Percentiles rank a stretch among this genome's conserved stretches.
These are phyloP conservation scores for Trichoderma sp. DNA, from an alignment of 2,329 filamentous ascomycete species.

Conservation along the genomic window DNA sequence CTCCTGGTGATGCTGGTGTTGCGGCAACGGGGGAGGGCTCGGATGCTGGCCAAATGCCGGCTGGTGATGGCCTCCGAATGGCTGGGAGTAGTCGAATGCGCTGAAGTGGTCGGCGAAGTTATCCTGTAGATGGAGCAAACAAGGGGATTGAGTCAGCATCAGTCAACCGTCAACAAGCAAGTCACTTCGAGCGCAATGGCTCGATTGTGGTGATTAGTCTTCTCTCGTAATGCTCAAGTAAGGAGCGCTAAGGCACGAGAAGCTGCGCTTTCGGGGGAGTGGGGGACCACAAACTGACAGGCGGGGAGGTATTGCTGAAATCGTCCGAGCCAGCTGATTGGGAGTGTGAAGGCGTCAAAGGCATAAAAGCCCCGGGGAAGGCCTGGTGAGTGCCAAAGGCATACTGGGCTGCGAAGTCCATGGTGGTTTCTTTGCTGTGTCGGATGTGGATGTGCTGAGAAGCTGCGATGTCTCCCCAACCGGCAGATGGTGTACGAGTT, in stretches of 20 bases:
- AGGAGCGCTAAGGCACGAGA: constrained; percentile 26
- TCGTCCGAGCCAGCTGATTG: constrained; percentile 55
- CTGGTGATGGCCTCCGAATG: constrained; percentile 39
- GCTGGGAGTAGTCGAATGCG: constrained; percentile 42
- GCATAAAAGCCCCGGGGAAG: constrained; percentile 51
- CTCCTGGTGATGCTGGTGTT: constrained; percentile 23
- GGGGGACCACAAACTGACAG: constrained; percentile 44
- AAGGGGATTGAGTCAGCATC: constrained; percentile 13
- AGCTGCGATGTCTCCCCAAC: not conserved
- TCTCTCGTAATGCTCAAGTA: constrained; percentile 36
- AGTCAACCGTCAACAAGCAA: not conserved
- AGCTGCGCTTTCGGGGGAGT: constrained; percentile 23
- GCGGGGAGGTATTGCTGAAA: constrained; percentile 53
- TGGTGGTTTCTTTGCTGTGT: constrained; percentile 26
- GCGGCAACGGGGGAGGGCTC: not conserved
- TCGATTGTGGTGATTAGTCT: constrained; percentile 4
- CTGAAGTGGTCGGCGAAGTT: constrained; percentile 48
- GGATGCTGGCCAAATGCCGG: constrained; percentile 31
- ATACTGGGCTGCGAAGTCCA: constrained; percentile 53
- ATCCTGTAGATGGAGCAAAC: constrained; percentile 41
- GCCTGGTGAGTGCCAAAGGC: constrained; percentile 46
- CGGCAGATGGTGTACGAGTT: not conserved
- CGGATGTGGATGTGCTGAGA: not conserved
- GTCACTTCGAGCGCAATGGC: not conserved
- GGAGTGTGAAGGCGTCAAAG: constrained; percentile 55